Base-by-base conservation (phyloP, 257 asterid species). In the Gentiana dahurica region DNA sequence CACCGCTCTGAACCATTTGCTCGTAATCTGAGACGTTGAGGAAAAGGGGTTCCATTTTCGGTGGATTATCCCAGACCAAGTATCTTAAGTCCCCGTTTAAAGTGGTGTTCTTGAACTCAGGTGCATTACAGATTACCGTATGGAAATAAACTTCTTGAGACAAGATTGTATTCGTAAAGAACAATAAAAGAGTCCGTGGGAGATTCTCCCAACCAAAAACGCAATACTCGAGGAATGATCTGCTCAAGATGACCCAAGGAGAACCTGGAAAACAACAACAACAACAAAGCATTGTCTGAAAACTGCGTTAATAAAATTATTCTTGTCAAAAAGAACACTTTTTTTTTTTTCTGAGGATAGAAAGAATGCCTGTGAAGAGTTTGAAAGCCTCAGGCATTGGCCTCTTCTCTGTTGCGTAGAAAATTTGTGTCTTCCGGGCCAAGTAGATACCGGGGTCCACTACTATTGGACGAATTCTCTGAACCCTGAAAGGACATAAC, bases 201-300 rank as follows among this genome's bases (percentile, higher is more conserved):
- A 92, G 95, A 71, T 92, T 92, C 52, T 92, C 95, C 99, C 97
- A 88, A 33, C 97, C 97, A 35, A 88, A 83, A 63, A 83, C 47
- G 56, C 97, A 92, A 60, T 71, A 92, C 70, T 92, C 95, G 8
- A 92, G 85, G 67, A 92, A 92, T 56, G 95, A 68, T 35, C 97
- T 86, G 73, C 87, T 82, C 79, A 92, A 74, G 60, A 84, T 67
- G 41, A 80, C 94, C 99, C 99, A 92, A 2, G 97, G 95, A 38
- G 99, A 92, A 66, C 97, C 99, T 92, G 78, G 59, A 75, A 65
- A 71, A 24, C 24, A 44, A 41, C 44, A 54, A 41, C 44, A 54
- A 55, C 5, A 63, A 34, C 12, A 13, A 15, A 36, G 1, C 8
- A 12, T 36, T 50, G 6, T 44, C 7, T 12, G 34, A 8, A 37